phyloP scores from a whole-genome alignment of 345 rosid genomes.

The Populus davidiana region DNA sequence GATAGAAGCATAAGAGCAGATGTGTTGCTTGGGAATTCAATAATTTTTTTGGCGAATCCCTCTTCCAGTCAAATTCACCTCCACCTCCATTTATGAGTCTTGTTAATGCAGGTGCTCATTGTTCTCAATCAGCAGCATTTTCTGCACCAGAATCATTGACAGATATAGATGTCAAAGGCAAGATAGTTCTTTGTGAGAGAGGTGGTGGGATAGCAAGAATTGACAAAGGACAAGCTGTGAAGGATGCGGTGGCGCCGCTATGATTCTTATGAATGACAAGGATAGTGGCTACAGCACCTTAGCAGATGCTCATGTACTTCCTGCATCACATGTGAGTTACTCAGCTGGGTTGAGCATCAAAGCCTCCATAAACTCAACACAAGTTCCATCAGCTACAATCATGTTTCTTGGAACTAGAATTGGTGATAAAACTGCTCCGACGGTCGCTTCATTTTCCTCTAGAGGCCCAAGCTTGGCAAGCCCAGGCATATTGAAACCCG shows the following conservation, averaged over 20 bases:
- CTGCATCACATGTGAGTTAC: conserved; percentile 10
- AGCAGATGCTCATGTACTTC: conserved; percentile 10
- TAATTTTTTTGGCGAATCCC: conserved; percentile 3
- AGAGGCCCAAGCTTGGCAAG: conserved; percentile 15
- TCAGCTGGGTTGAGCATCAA: conserved; percentile 4
- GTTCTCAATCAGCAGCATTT: not conserved
- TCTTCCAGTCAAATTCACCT: conserved; percentile 2
- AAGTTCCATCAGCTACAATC: not conserved
- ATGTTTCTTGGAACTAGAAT: conserved; percentile 10
- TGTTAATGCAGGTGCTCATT: not conserved
- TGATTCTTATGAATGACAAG: conserved; percentile 12
- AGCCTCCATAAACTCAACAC: conserved; percentile 5
- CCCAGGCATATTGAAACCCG: conserved; percentile 29
- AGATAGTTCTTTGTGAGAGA: conserved; percentile 10
- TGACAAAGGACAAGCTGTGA: conserved; percentile 13
- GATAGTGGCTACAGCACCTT: not conserved
- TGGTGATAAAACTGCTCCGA: not conserved
- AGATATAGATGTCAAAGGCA: not conserved
- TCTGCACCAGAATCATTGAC: not conserved
- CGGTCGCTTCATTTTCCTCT: conserved; percentile 11
- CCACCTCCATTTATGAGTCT: not conserved
- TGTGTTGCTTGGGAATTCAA: conserved; percentile 30
- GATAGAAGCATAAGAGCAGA: conserved; percentile 29
- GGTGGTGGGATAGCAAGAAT: not conserved
- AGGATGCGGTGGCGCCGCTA: conserved; percentile 12